phyloP scores from a whole-genome alignment of 1,139 yeast species.

The Geotrichum aggregatum region DNA sequence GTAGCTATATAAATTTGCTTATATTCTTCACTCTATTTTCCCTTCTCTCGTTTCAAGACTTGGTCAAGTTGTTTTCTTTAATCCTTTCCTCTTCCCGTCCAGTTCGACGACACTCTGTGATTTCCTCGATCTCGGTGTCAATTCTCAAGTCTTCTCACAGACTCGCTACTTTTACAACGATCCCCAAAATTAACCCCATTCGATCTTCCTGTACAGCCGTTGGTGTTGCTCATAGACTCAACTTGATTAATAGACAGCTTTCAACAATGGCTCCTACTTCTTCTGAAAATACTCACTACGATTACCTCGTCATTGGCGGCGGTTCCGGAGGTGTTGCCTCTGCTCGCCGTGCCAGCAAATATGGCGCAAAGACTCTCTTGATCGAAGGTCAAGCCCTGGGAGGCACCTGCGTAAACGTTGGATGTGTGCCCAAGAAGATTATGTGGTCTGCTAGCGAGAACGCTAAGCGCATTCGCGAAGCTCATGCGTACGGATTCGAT shows the following conservation, averaged over 20 bases:
- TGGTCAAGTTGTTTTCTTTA: conserved; percentile 17
- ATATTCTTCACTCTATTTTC: not conserved
- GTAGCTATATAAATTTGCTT: no score
- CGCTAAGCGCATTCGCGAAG: conserved; percentile 69
- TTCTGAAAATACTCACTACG: conserved; percentile 56
- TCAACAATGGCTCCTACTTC: conserved; percentile 49
- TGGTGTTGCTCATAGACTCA: conserved; percentile 7
- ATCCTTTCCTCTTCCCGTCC: conserved; percentile 1
- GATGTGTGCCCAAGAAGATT: conserved; percentile 97
- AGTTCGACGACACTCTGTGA: conserved; percentile 6
- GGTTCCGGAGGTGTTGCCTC: conserved; percentile 99
- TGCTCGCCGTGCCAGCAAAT: conserved; percentile 90
- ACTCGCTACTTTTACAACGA: not conserved
- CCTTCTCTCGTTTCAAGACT: not conserved
- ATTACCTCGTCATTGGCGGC: conserved; percentile 94
- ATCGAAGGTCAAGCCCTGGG: conserved; percentile 79
- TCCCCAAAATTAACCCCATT: conserved; percentile 2
- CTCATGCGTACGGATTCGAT: conserved; percentile 77
- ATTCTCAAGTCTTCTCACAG: conserved; percentile 2
- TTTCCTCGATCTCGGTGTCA: not conserved
- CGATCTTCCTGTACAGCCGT: not conserved
- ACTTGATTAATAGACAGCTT: conserved; percentile 3
- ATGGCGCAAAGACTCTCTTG: conserved; percentile 83
- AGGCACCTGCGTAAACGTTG: conserved; percentile 98
- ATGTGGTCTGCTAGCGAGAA: conserved; percentile 97